A percentile compares a stretch with the other conserved stretches of the same genome.
phyloP scores from a whole-genome alignment of 1,139 yeast genomes.

The Blastobotrys persicus region DNA sequence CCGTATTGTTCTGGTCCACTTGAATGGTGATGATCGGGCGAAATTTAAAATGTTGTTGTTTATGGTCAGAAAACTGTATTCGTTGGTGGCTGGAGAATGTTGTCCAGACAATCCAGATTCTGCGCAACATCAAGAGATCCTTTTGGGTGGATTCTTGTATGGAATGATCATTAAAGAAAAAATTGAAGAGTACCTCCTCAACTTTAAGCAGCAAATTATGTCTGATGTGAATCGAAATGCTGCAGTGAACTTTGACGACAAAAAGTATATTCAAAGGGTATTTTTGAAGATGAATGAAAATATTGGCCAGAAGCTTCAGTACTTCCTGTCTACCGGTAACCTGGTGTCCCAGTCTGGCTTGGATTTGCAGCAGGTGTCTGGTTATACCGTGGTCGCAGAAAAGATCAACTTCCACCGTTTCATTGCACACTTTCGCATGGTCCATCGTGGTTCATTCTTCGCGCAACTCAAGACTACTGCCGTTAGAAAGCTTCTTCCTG shows the following conservation, averaged over 20 bases:
- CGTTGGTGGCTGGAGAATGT: conserved; percentile 96
- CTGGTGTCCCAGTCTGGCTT: conserved; percentile 94
- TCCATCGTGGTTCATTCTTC: conserved; percentile 98
- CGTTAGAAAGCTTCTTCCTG: conserved; percentile 93
- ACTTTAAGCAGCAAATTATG: conserved; percentile 68
- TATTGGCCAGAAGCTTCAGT: conserved; percentile 91
- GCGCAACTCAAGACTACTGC: conserved; percentile 97
- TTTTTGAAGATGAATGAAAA: conserved; percentile 83
- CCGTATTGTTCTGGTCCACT: conserved; percentile 86
- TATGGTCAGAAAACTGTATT: conserved; percentile 92
- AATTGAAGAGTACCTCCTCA: conserved; percentile 84
- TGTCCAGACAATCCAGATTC: conserved; percentile 99
- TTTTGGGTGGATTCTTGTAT: conserved; percentile 92
- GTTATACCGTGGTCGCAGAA: conserved; percentile 98
- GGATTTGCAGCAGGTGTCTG: conserved; percentile 96
- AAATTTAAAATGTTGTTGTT: conserved; percentile 84
- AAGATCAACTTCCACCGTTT: conserved; percentile 96
- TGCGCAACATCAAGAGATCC: conserved; percentile 96
- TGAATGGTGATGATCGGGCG: conserved; percentile 60
- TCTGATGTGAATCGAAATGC: conserved; percentile 78
- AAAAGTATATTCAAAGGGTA: conserved; percentile 78
- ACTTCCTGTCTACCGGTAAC: conserved; percentile 95
- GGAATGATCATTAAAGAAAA: conserved; percentile 97
- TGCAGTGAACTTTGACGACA: conserved; percentile 79
- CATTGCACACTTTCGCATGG: conserved; percentile 97